Base-by-base conservation (phyloP, 2,329 filamentous ascomycete genomes). In the Colletotrichum sp. region DNA sequence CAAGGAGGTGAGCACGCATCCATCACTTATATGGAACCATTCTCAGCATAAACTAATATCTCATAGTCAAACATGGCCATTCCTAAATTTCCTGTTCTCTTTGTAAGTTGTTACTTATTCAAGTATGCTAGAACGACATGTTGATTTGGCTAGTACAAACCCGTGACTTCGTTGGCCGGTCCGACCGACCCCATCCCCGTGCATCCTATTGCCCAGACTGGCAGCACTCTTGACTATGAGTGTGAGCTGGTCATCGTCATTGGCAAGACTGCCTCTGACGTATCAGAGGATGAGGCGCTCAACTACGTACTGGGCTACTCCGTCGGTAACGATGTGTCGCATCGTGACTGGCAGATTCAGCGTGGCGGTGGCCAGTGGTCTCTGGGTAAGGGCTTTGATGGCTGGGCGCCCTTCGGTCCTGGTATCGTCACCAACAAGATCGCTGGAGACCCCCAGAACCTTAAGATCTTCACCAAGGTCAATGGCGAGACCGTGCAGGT, bases 291-390 rank as follows among this genome's bases (percentile, higher is more conserved):
- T 2, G 84, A 90, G 26, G 94, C 94, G 0, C 86, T 96, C n/a
- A 86, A 93, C 68, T 93, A 95, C 80, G 93, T 96, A 4, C 87
- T 95, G 3, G 95, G 95, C 7, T 96, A 96, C 81, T 89, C 92
- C 3, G 90, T 95, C 39, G 93, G 94, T 70, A 95, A 96, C 84
- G 95, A 96, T 82, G 90, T 96, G n/a, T 95, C 93, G 13, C 94
- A 95, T 84, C 91, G 94, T 55, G 93, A 95, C 78, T 96, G 93
- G 93, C 93, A 95, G 84, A 84, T 94, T 76, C 90, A 92, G 82
- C 89, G 88, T 55, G 93, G 93, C 18, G 92, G 92, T 18, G 90
- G 92, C 2, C 93, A 95, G 84, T 95, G 93, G 93, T 90, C 89
- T 1, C 85, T 94, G 16, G 93, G 93, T 48, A 95, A 95, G 83